Conservation (phyloP, 192 early-diverging fungal genomes). For the Coemansia sp. region DNA sequence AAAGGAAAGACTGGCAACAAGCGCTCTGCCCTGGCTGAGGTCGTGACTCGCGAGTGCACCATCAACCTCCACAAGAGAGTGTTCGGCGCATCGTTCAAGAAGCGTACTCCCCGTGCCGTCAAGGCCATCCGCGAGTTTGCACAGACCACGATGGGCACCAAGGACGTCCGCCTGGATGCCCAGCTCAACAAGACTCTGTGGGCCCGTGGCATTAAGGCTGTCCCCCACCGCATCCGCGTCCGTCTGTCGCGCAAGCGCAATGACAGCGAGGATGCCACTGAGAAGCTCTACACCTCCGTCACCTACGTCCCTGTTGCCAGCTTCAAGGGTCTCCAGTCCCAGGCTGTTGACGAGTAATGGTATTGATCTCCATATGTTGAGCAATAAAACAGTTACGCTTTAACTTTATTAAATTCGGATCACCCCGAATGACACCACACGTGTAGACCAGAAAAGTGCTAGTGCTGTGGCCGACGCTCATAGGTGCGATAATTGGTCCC, state of each 20-base stretch:
- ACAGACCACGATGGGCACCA: slow-evolving; percentile 90
- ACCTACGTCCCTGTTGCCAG: slow-evolving; percentile 79
- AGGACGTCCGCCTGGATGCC: slow-evolving; percentile 96
- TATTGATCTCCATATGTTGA: not conserved
- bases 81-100: slow-evolving; percentile 84
- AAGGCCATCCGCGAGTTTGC: slow-evolving; percentile 93
- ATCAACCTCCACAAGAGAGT: slow-evolving; percentile 99
- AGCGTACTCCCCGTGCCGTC: slow-evolving; percentile 93
- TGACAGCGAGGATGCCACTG: slow-evolving; percentile 94
- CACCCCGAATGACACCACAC: too few species aligned
- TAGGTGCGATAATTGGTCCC: too few species aligned
- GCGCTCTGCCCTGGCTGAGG: slow-evolving; percentile 82
- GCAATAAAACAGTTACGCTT: not conserved
- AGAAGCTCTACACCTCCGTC: slow-evolving; percentile 98
- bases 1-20: slow-evolving; percentile 71
- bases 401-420: not conserved
- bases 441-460: too few species aligned
- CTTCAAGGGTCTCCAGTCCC: slow-evolving; percentile 89
- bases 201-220: slow-evolving; percentile 90
- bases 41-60: slow-evolving; percentile 98
- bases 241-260: slow-evolving; percentile 95
- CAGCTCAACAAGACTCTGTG: slow-evolving; percentile 95
- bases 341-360: slow-evolving; percentile 62
- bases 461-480: too few species aligned
- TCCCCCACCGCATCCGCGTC: slow-evolving; percentile 94